These are phyloP conservation scores for Auricularia auricula-judae DNA, from an alignment of 768 basidiomycete genomes.

Conservation along the genomic window DNA sequence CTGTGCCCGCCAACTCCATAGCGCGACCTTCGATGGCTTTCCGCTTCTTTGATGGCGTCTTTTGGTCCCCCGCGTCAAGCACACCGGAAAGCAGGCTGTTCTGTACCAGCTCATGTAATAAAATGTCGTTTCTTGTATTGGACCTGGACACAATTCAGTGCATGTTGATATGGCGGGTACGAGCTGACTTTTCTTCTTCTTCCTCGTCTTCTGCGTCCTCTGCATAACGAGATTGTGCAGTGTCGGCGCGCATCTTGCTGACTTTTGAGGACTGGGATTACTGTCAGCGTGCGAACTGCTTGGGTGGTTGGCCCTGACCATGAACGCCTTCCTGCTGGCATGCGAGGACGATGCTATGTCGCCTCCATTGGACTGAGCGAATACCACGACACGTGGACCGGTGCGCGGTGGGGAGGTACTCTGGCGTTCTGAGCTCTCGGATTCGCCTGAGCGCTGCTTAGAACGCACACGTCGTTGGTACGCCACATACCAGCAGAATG, in stretches of 20 bases:
- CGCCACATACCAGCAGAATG: not conserved
- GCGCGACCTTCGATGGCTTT: slow-evolving; percentile 73
- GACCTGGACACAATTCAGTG: slow-evolving; percentile 32
- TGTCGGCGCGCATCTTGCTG: slow-evolving; percentile 39
- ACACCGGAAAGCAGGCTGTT: slow-evolving; percentile 71
- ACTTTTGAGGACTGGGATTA: slow-evolving; percentile 63
- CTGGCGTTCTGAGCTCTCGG: too few relatives aligned
- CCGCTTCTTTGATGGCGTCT: slow-evolving; percentile 54
- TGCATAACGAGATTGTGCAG: slow-evolving; percentile 7
- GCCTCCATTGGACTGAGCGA: slow-evolving; percentile 26
- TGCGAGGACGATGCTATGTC: slow-evolving; percentile 19
- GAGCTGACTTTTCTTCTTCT: slow-evolving; percentile 16
- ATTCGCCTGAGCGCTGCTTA: too few relatives aligned
- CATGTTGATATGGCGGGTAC: not conserved
- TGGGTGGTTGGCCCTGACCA: slow-evolving; percentile 35
- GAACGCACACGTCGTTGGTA: too few relatives aligned
- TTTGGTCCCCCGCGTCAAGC: slow-evolving; percentile 44
- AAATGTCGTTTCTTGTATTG: slow-evolving; percentile 65
- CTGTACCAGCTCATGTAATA: slow-evolving; percentile 70
- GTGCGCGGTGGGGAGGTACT: too few relatives aligned
- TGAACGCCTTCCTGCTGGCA: slow-evolving; percentile 54
- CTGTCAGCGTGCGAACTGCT: slow-evolving; percentile 2
- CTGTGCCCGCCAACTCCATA: slow-evolving; percentile 55
- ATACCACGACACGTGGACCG: slow-evolving; percentile 43
- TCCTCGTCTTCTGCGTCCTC: slow-evolving; percentile 11